Base-by-base conservation (phyloP, 345 rosid genomes). In the Gossypium thurberi region DNA sequence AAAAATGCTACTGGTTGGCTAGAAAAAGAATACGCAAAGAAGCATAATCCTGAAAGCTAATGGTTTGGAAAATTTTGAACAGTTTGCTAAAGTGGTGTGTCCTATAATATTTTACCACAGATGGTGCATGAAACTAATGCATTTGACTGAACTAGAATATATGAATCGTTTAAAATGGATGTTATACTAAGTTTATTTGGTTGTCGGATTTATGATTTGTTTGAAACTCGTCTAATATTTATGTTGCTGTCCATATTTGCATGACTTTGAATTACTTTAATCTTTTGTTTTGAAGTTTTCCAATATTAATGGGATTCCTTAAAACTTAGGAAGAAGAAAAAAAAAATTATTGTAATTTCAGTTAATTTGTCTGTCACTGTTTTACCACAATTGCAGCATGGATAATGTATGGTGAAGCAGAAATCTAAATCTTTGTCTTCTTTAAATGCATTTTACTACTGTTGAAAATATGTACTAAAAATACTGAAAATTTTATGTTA, bases 191-290 rank as follows among this genome's bases (percentile, higher is more conserved):
- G 12, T 48, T 23, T 67, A 56, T 67, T 67, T 2, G 15, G 71
- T 47, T 67, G 70, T 23, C 8, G 37, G 55, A 66, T 47, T 6
- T 46, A 46, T 66, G 55, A 47, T 46, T 66, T 66, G 70, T 66
- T 46, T 48, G 18, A 21, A 12, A 66, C 6, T 23, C 70, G 23
- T 21, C 55, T 65, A 65, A 46, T 66, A 33, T 40, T 7, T 46
- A 23, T n/a, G 2, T 65, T 65, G 37, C 18, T 44, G 55, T 47
- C 51, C 56, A 8, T 48, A 11, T 46, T 66, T 47, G 40, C 21
- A 8, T 67, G 12, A 47, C 48, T 67, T 25, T 47, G 37, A 23
- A 13, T 40, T n/a, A 63, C 10, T 43, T 40, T n/a, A n/a, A 10
- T 42, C 28, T 64, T 18, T 42, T 10, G 3, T 42, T 17, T 42